Base-by-base conservation (phyloP, 371 early-diverging fungal genomes). In the Choanephora cucurbitarum region DNA sequence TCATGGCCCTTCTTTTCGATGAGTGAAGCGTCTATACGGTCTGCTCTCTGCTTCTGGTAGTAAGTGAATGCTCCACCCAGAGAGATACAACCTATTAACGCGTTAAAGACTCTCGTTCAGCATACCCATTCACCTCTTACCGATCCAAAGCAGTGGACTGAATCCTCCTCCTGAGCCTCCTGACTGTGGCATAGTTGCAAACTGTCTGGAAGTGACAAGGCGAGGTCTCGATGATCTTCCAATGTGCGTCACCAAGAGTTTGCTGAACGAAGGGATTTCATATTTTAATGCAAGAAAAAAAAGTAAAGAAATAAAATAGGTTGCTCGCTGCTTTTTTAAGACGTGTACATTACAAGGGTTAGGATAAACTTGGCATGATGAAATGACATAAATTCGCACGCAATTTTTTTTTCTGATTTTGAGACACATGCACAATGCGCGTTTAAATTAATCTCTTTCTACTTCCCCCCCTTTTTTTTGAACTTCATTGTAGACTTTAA, bases 31-130 rank as follows among this genome's bases (percentile, higher is more conserved):
- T 39, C 49, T 5, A 45, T 42, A 19, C 44, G 28, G 0, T 53
- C 46, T 0, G 24, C 33, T 40, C 53, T 24, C 19, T 64, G 41
- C 14, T 55, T 57, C 33, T 64, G 42, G 46, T 64, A 64, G 46
- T 64, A 53, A 2, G 41, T 58, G 7, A 41, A 58, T 3, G 64
- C 64, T 15, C 32, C 55, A 32, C 64, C 64, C 13, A 64, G 50
- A n/a, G 64, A 64, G 28, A 57, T 50, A 47, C 54, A 58, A 28
- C 64, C 64, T 64, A 42, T 41, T 1, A 10, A 17, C 0, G 39
- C 15, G 22, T n/a, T n/a, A n/a, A n/a, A n/a, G n/a, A n/a, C n/a
- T n/a, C n/a, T n/a, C n/a, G n/a, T n/a, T n/a, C n/a, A n/a, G n/a
- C n/a, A n/a, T n/a, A n/a, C n/a, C n/a, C n/a, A n/a, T n/a, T n/a